Evolutionary conservation across 2,329 filamentous ascomycete genomes (phyloP).

Genomic region (Exophiala sp.): DNA sequence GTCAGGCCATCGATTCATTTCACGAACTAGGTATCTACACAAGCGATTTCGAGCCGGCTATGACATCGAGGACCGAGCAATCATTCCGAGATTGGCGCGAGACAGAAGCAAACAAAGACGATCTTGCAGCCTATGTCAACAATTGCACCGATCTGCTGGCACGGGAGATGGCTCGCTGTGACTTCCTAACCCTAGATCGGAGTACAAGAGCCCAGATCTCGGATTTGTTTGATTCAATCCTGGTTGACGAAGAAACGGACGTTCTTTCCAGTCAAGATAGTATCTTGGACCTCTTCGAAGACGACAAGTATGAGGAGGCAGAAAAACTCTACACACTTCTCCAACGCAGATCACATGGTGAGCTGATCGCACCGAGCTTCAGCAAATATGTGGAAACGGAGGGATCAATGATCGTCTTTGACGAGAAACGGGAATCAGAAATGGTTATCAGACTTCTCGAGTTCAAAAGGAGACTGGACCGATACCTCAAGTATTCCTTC

Average conservation of each 20-base stretch:
- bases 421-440: slow-evolving; percentile 71
- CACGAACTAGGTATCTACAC: slow-evolving; percentile 80
- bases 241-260: slow-evolving; percentile 66
- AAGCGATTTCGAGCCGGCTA: slow-evolving; percentile 71
- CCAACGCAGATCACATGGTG: slow-evolving; percentile 66
- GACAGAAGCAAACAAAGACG: slow-evolving; percentile 57
- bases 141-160: slow-evolving; percentile 66
- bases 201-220: slow-evolving; percentile 77
- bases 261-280: slow-evolving; percentile 64
- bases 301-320: slow-evolving; percentile 66
- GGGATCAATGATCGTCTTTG: slow-evolving; percentile 72
- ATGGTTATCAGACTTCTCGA: slow-evolving; percentile 83
- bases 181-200: slow-evolving; percentile 75
- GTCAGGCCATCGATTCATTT: slow-evolving; percentile 74
- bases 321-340: slow-evolving; percentile 75
- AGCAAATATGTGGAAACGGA: slow-evolving; percentile 72
- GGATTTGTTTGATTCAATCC: slow-evolving; percentile 65
- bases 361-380: slow-evolving; percentile 69
- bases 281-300: slow-evolving; percentile 69
- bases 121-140: slow-evolving; percentile 71
- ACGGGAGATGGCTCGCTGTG: slow-evolving; percentile 71
- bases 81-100: slow-evolving; percentile 71
- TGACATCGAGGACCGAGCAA: slow-evolving; percentile 63
- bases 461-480: slow-evolving; percentile 74
- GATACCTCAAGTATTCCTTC: slow-evolving; percentile 74